Conservation (phyloP, 73 alveolate species). For the Blepharisma japonicum region DNA sequence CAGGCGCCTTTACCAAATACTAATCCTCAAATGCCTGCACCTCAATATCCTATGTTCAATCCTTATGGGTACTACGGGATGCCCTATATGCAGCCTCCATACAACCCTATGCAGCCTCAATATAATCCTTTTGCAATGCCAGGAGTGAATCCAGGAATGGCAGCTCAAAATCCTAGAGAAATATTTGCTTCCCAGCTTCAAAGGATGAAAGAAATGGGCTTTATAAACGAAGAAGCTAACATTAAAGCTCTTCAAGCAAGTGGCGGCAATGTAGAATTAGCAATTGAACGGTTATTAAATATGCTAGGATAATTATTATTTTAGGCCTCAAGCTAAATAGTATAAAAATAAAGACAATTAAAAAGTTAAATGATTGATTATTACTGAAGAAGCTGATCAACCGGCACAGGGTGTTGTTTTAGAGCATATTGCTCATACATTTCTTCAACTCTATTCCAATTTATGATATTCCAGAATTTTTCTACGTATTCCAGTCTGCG, state of each 20-base stretch:
- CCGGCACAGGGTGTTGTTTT: constrained; percentile 33
- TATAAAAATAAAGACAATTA: too few relatives aligned
- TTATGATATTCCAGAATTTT: constrained; percentile 33
- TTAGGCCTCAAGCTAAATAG: neutral
- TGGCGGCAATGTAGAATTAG: constrained; percentile 93
- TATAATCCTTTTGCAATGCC: too few relatives aligned
- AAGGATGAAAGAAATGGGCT: constrained; percentile 95
- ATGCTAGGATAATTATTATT: constrained; percentile 56
- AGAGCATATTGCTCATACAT: constrained; percentile 31
- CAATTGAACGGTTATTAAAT: constrained; percentile 84
- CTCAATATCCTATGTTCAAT: too few relatives aligned
- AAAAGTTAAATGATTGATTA: too few relatives aligned
- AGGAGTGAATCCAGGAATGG: too few relatives aligned
- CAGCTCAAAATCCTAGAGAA: constrained; percentile 67
- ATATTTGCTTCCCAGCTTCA: constrained; percentile 83
- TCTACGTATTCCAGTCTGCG: constrained; percentile 33
- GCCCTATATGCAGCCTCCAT: too few relatives aligned
- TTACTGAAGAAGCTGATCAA: neutral
- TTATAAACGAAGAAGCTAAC: constrained; percentile 87
- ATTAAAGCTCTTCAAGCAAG: constrained; percentile 89
- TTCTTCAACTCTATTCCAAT: constrained; percentile 30
- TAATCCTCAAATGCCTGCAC: too few relatives aligned
- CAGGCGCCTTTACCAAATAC: too few relatives aligned
- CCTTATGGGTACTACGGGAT: too few relatives aligned
- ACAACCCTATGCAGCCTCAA: too few relatives aligned